These are phyloP conservation scores for Alternaria angustiovoidea DNA, from an alignment of 2,329 filamentous ascomycete genomes.

Conservation along the genomic window DNA sequence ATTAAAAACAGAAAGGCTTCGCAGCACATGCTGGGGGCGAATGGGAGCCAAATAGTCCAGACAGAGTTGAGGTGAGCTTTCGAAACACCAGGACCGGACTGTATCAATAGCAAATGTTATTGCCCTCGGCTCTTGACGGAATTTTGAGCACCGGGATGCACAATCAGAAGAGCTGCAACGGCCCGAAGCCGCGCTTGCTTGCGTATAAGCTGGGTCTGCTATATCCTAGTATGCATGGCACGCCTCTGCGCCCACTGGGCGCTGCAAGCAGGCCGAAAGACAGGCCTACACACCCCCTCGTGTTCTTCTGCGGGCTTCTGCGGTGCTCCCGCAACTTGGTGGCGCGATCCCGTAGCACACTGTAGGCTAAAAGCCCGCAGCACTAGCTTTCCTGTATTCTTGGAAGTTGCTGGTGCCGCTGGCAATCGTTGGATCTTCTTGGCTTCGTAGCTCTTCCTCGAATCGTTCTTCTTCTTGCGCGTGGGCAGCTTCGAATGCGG, in stretches of 20 bases:
- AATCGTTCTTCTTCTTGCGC: conserved; percentile 57
- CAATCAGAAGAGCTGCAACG: conserved; percentile 16
- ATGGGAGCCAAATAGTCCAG: not conserved
- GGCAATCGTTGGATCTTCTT: conserved; percentile 34
- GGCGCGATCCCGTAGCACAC: conserved; percentile 4
- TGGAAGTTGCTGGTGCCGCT: conserved; percentile 51
- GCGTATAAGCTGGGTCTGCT: conserved; percentile 1
- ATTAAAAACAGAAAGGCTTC: not conserved
- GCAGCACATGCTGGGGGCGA: not conserved
- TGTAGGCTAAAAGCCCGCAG: conserved; percentile 36
- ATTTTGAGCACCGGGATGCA: not conserved
- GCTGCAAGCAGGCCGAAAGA: not conserved
- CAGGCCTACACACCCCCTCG: not conserved
- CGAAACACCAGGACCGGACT: not conserved
- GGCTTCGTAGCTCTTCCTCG: conserved; percentile 50
- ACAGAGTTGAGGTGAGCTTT: not conserved
- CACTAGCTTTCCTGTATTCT: conserved; percentile 56
- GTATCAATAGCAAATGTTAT: not conserved
- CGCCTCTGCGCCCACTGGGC: not conserved
- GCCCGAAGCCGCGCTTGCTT: conserved; percentile 21
- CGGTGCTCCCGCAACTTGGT: not conserved
- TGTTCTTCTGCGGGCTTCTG: conserved; percentile 4
- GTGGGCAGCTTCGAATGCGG: conserved; percentile 51
- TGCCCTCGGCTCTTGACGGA: not conserved
- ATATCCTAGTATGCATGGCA: conserved; percentile 6